Conservation (phyloP, 176 grass and related monocot genomes). For the Musa schizocarpa region DNA sequence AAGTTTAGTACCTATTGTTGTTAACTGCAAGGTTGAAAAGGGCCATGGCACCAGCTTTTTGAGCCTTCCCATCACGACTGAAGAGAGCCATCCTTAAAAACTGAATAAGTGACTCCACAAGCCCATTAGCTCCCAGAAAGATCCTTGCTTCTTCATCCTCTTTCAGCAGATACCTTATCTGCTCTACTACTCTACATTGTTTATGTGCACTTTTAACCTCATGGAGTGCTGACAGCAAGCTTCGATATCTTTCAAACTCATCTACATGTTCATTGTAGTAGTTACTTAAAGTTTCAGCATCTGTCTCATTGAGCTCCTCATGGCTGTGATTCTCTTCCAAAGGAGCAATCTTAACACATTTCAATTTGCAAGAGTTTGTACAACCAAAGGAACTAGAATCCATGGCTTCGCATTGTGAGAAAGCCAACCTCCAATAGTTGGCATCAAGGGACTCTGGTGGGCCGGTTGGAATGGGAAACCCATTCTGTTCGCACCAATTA, state of each 20-base stretch:
- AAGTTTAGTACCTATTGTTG: constrained; percentile 64
- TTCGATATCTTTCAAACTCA: constrained; percentile 49
- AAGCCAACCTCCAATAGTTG: constrained; percentile 49
- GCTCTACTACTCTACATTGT: constrained; percentile 67
- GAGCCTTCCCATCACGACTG: constrained; percentile 70
- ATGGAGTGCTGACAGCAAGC: constrained; percentile 55
- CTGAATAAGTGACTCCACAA: constrained; percentile 57
- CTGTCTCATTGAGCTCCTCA: constrained; percentile 34
- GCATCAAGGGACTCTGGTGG: constrained; percentile 73
- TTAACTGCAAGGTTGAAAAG: constrained; percentile 96
- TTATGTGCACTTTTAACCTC: constrained; percentile 46
- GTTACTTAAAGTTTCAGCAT: constrained; percentile 35
- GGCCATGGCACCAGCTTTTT: constrained; percentile 87
- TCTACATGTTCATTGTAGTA: constrained; percentile 25
- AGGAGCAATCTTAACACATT: constrained; percentile 43
- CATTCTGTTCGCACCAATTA: constrained; percentile 94
- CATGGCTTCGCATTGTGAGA: constrained; percentile 44
- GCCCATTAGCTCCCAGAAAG: constrained; percentile 79
- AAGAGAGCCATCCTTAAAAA: constrained; percentile 64
- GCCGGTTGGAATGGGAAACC: constrained; percentile 67
- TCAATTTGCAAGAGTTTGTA: constrained; percentile 54
- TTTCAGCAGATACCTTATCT: constrained; percentile 84
- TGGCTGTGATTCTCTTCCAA: constrained; percentile 33
- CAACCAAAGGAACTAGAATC: constrained; percentile 52
- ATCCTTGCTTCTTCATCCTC: constrained; percentile 90